phyloP scores from a whole-genome alignment of 1,284 basidiomycete genomes.

The Clitocybe nebularis region DNA sequence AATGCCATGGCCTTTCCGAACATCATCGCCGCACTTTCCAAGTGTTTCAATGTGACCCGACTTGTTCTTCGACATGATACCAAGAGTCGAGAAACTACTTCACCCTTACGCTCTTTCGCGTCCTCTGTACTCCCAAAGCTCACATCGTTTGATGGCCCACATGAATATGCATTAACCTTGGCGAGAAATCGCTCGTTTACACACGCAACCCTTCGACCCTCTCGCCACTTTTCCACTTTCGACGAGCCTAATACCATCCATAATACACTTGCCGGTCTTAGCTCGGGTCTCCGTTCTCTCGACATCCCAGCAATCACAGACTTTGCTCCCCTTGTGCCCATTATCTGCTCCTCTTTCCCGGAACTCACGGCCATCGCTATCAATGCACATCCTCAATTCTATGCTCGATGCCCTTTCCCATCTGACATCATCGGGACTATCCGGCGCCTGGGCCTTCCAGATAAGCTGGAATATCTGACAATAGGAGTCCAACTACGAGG shows the following conservation, averaged over 20 bases:
- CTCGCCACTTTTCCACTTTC: slow-evolving; percentile 1
- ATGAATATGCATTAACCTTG: slow-evolving; percentile 1
- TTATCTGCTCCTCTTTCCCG: slow-evolving; percentile 2
- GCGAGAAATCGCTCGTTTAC: background rate
- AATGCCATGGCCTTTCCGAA: background rate
- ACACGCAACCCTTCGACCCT: slow-evolving; percentile 3
- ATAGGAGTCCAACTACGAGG: too few relatives aligned
- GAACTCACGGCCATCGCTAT: slow-evolving; percentile 1
- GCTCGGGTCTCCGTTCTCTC: background rate
- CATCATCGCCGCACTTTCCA: background rate
- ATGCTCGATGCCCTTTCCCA: too few relatives aligned
- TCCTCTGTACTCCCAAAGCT: background rate
- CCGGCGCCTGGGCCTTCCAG: background rate
- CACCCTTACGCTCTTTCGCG: background rate
- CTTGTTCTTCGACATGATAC: background rate
- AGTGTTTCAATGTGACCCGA: background rate
- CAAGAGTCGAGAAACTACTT: too few relatives aligned
- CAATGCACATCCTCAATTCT: slow-evolving; percentile 7
- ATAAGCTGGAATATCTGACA: too few relatives aligned
- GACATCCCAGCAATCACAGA: slow-evolving; percentile 5
- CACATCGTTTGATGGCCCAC: slow-evolving; percentile 6
- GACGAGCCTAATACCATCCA: background rate
- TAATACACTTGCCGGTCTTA: slow-evolving; percentile 2
- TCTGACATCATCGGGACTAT: too few relatives aligned
- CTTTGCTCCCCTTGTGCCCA: background rate